phyloP scores from a whole-genome alignment of 305 asterid genomes.

The Fraxinus paxiana region DNA sequence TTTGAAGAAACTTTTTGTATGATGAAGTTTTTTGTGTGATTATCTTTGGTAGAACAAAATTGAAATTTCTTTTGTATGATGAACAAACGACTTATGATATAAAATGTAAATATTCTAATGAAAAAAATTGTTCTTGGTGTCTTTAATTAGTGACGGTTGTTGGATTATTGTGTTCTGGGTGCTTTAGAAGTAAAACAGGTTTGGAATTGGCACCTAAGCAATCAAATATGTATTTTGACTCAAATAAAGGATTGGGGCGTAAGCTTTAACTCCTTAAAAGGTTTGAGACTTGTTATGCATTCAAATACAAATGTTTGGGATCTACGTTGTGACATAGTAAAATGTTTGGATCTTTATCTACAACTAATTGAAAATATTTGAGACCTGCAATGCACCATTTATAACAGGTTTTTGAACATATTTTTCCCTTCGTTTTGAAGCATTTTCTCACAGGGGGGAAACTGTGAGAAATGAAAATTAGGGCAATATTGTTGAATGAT shows the following conservation, averaged over 20 bases:
- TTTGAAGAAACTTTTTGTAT: neutral
- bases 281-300: neutral
- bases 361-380: neutral
- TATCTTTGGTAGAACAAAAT: neutral
- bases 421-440: neutral
- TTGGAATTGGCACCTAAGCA: neutral
- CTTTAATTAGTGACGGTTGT: neutral
- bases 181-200: neutral
- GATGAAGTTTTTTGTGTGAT: neutral
- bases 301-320: neutral
- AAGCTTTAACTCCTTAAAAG: neutral
- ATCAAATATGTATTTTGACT: neutral
- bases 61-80: neutral
- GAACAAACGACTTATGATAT: neutral
- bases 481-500: neutral
- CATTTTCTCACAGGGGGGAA: neutral
- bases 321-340: neutral
- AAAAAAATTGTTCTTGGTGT: neutral
- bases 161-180: neutral
- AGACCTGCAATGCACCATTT: neutral
- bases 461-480: too few species aligned
- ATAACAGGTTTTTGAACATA: neutral
- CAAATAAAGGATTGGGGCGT: neutral
- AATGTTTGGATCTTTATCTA: neutral
- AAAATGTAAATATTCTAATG: neutral